A percentile compares a stretch with the other conserved stretches of the same genome.
Evolutionary conservation across 371 early-diverging fungal genomes (phyloP).

Genomic region (Rhizopus sp.): DNA sequence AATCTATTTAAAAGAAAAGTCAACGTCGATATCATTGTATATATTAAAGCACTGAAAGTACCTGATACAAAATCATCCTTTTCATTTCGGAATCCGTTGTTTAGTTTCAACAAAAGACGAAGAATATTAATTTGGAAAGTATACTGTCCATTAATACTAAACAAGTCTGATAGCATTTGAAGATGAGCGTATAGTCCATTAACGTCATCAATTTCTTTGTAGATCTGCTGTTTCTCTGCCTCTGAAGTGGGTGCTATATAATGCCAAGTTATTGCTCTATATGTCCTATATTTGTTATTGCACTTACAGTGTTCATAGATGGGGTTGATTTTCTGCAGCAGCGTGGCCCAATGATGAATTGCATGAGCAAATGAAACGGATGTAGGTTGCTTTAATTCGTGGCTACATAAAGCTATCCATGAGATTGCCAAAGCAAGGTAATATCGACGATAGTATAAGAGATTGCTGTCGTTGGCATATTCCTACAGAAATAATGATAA

Average conservation of each 20-base stretch:
- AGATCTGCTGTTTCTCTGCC: conserved; percentile 18
- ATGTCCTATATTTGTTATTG: neutral
- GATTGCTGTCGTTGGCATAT: conserved; percentile 38
- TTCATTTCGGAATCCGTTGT: conserved; percentile 37
- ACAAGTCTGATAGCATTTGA: conserved; percentile 51
- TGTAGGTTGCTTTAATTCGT: conserved; percentile 22
- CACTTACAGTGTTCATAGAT: conserved; percentile 22
- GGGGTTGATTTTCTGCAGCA: conserved; percentile 35
- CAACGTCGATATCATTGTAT: neutral
- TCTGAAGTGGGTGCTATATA: conserved; percentile 17
- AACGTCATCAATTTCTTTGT: conserved; percentile 35
- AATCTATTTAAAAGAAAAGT: conserved; percentile 32
- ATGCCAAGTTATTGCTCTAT: neutral
- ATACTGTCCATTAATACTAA: conserved; percentile 45
- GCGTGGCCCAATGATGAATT: conserved; percentile 60
- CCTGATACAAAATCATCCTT: conserved; percentile 31
- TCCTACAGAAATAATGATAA: conserved; percentile 11
- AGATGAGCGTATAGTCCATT: conserved; percentile 46
- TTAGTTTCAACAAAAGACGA: conserved; percentile 49
- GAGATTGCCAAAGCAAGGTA: conserved; percentile 61
- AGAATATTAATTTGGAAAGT: conserved; percentile 46
- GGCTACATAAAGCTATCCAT: conserved; percentile 58
- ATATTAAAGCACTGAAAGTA: conserved; percentile 1
- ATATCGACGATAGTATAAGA: conserved; percentile 50
- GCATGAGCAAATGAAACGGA: conserved; percentile 50